A percentile compares a stretch with the other conserved stretches of the same genome.
Evolutionary conservation across 805 yeast genomes (phyloP).

Genomic region (Candida glaebosa): DNA sequence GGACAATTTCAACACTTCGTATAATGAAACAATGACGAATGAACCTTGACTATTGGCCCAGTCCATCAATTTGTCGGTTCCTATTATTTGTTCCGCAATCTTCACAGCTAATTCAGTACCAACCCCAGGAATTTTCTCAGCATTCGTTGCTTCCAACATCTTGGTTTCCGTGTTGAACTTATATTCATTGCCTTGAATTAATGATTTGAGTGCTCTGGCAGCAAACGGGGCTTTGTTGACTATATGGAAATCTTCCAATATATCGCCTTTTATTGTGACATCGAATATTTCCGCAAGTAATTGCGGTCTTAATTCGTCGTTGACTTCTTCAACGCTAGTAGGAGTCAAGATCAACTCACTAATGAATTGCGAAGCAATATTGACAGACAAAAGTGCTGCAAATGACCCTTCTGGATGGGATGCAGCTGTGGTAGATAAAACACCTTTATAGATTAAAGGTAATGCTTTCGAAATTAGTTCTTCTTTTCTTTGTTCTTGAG

Average conservation of each 20-base stretch:
- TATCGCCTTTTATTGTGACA: constrained; percentile 59
- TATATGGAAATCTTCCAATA: constrained; percentile 63
- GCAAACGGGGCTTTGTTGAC: constrained; percentile 65
- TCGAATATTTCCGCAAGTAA: constrained; percentile 57
- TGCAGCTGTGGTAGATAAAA: constrained; percentile 28
- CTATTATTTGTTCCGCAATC: constrained; percentile 51
- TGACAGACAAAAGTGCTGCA: constrained; percentile 53
- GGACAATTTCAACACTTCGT: constrained; percentile 54
- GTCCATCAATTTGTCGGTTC: constrained; percentile 41
- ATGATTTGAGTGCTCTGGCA: constrained; percentile 66
- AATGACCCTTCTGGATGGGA: constrained; percentile 40
- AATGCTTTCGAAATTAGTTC: constrained; percentile 66
- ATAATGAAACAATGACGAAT: constrained; percentile 77
- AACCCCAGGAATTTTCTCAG: constrained; percentile 36
- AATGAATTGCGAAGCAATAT: constrained; percentile 79
- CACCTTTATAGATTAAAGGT: constrained; percentile 58
- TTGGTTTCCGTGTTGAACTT: constrained; percentile 49
- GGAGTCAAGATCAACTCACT: constrained; percentile 61
- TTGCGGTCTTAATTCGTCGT: constrained; percentile 37
- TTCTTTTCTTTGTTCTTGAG: constrained; percentile 65
- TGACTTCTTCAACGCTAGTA: constrained; percentile 35
- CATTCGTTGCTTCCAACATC: constrained; percentile 41
- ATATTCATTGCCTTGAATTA: constrained; percentile 86
- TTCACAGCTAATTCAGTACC: constrained; percentile 61
- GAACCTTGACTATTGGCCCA: constrained; percentile 75